Evolutionary conservation across 805 yeast genomes (phyloP).

Genomic region (Candida dendrica): DNA sequence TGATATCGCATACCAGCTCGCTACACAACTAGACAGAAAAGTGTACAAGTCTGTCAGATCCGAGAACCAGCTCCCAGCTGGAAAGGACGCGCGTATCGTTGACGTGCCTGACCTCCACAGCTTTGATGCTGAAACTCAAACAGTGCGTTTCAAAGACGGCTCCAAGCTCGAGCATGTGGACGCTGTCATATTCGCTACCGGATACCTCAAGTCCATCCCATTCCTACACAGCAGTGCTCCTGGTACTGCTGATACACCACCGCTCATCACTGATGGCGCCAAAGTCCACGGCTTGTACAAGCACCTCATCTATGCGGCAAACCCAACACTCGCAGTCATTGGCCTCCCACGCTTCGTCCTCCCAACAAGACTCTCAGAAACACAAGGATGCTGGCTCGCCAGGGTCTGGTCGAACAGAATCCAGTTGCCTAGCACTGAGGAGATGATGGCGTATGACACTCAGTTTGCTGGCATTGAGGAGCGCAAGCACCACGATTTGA

Average conservation of each 20-base stretch:
- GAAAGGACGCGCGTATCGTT: slow-evolving; percentile 30
- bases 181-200: slow-evolving; percentile 62
- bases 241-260: too few relatives aligned
- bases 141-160: slow-evolving; percentile 45
- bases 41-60: slow-evolving; percentile 47
- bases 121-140: slow-evolving; percentile 30
- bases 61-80: slow-evolving; percentile 35
- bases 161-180: slow-evolving; percentile 41
- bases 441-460: slow-evolving; percentile 38
- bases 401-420: slow-evolving; percentile 55
- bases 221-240: slow-evolving; percentile 42
- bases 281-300: slow-evolving; percentile 48
- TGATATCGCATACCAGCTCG: slow-evolving; percentile 61
- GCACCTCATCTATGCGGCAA: slow-evolving; percentile 49
- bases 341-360: slow-evolving; percentile 56
- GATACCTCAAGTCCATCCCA: slow-evolving; percentile 63
- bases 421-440: slow-evolving; percentile 36
- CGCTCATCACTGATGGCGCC: slow-evolving; percentile 36
- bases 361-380: slow-evolving; percentile 54
- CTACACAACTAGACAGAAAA: slow-evolving; percentile 30
- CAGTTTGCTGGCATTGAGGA: slow-evolving; percentile 40
- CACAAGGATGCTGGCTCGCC: slow-evolving; percentile 60
- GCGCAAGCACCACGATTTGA: slow-evolving; percentile 43
- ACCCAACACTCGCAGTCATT: slow-evolving; percentile 59
- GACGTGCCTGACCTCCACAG: slow-evolving; percentile 36